Evolutionary conservation across 257 asterid genomes (phyloP).

Genomic region (Apocynum venetum): DNA sequence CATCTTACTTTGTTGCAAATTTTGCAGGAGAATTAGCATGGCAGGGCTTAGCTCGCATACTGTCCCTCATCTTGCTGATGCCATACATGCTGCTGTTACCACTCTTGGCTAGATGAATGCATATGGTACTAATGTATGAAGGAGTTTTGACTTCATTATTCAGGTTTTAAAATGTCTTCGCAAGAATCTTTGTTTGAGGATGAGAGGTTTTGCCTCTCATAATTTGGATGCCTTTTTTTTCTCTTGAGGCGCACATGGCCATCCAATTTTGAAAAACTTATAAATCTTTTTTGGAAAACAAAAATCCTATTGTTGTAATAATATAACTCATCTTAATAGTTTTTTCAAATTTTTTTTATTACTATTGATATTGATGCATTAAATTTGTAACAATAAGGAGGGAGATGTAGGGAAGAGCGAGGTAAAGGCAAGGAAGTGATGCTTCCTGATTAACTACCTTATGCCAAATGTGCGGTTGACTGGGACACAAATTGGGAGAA

Average conservation of each 20-base stretch:
- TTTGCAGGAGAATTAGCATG: constrained; percentile 86
- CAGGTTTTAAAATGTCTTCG: neutral
- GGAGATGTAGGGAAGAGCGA: too few species aligned
- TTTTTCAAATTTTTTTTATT: too few species aligned
- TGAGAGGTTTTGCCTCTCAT: neutral
- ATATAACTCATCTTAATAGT: too few species aligned
- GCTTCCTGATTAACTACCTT: too few species aligned
- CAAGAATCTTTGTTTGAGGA: neutral
- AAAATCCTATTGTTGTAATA: neutral
- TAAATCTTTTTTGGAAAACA: neutral
- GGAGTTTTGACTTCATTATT: neutral
- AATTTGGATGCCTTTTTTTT: neutral
- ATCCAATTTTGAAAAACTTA: neutral
- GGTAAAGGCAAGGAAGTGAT: too few species aligned
- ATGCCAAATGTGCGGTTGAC: too few species aligned
- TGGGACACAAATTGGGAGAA: too few species aligned
- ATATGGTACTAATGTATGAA: neutral
- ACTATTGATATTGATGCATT: too few species aligned
- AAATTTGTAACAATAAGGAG: too few species aligned
- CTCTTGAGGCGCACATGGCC: neutral
- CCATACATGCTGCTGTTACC: constrained; percentile 76
- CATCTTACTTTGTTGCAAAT: neutral
- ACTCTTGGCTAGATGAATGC: constrained; percentile 29
- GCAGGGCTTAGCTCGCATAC: constrained; percentile 75
- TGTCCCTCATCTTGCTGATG: constrained; percentile 73